Evolutionary conservation across 139 green algal species (phyloP).

Genomic region (Picochlorum sp.): DNA sequence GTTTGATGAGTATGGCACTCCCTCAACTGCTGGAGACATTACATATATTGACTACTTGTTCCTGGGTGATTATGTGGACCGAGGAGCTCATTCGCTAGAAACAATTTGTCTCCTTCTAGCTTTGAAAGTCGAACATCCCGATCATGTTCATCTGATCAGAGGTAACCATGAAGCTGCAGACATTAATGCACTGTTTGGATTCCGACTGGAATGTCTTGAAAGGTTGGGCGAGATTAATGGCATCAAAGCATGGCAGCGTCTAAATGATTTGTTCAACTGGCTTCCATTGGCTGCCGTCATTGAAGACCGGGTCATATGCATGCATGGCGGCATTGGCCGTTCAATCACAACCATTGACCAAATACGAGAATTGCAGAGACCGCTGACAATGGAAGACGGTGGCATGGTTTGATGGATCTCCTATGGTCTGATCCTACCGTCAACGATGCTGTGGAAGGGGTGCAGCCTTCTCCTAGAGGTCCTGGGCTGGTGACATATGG

Average conservation of each 20-base stretch:
- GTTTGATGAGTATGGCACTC: slow-evolving; percentile 98
- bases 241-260: slow-evolving; percentile 82
- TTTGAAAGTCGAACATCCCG: slow-evolving; percentile 92
- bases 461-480: slow-evolving; percentile 85
- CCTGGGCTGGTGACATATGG: slow-evolving; percentile 96
- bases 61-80: slow-evolving; percentile 85
- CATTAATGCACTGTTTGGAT: slow-evolving; percentile 99
- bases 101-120: slow-evolving; percentile 91
- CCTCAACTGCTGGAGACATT: slow-evolving; percentile 94
- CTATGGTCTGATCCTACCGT: slow-evolving; percentile 96
- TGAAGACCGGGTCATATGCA: slow-evolving; percentile 93
- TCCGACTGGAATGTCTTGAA: slow-evolving; percentile 95
- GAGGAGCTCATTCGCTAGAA: slow-evolving; percentile 55
- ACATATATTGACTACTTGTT: slow-evolving; percentile 97
- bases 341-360: slow-evolving; percentile 78
- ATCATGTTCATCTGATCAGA: slow-evolving; percentile 90
- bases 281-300: slow-evolving; percentile 92
- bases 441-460: slow-evolving; percentile 87
- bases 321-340: slow-evolving; percentile 87
- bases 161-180: slow-evolving; percentile 96
- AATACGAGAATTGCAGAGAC: slow-evolving; percentile 83
- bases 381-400: slow-evolving; percentile 92
- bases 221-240: slow-evolving; percentile 76
- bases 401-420: slow-evolving; percentile 95
- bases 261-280: slow-evolving; percentile 99